Conservation (phyloP, 2,329 filamentous ascomycete genomes). For the Cadophora sp. region DNA sequence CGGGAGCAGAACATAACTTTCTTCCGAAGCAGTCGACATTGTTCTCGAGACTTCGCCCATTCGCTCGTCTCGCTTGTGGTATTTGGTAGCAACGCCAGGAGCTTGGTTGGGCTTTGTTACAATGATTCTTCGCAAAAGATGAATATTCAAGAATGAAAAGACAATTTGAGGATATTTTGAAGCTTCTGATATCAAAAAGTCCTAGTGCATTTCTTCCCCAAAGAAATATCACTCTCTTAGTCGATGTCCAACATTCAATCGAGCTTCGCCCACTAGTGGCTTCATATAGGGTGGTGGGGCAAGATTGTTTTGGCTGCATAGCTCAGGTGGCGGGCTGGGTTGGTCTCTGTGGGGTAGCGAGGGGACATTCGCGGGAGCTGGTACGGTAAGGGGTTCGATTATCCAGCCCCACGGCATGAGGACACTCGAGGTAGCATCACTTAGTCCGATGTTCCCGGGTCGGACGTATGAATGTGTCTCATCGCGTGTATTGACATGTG, state of each 20-base stretch:
- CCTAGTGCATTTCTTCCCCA: neutral
- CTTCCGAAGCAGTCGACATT: slow-evolving; percentile 10
- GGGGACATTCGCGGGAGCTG: neutral
- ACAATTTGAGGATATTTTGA: neutral
- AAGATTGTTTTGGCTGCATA: slow-evolving; percentile 3
- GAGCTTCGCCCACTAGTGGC: slow-evolving; percentile 3
- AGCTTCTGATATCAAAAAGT: neutral
- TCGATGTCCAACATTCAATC: neutral
- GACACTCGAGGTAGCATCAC: neutral
- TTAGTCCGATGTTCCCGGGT: neutral
- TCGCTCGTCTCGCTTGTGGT: neutral
- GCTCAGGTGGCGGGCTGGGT: neutral
- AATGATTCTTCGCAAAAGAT: no score
- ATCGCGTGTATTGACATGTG: neutral
- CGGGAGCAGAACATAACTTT: slow-evolving; percentile 26
- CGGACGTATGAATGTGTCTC: neutral
- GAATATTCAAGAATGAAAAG: no score
- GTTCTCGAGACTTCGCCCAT: slow-evolving; percentile 4
- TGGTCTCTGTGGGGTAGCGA: slow-evolving; percentile 21
- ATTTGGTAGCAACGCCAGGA: neutral
- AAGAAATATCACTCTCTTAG: neutral
- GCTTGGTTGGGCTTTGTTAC: neutral
- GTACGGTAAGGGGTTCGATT: slow-evolving; percentile 5
- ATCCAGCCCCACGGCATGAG: slow-evolving; percentile 22
- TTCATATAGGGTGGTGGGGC: slow-evolving; percentile 25